Evolutionary conservation across 768 basidiomycete species (phyloP).

Genomic region (Trametes cubensis): DNA sequence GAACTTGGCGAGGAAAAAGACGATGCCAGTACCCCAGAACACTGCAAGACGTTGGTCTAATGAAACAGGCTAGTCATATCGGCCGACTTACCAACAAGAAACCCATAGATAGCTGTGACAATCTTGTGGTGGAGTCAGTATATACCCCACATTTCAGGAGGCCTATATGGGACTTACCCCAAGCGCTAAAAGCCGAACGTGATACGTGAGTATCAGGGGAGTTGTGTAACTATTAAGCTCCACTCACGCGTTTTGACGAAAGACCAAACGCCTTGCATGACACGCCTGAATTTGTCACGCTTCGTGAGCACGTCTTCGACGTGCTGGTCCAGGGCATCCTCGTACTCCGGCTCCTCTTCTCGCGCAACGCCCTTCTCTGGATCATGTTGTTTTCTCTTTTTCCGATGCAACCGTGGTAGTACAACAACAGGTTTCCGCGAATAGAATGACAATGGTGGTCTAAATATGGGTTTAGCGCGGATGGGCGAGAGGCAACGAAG

Average conservation of each 20-base stretch:
- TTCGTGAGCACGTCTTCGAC: slow-evolving; percentile 74
- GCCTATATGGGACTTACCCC: slow-evolving; percentile 52
- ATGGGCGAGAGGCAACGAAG: background rate
- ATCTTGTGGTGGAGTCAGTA: slow-evolving; percentile 39
- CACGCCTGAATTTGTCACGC: slow-evolving; percentile 59
- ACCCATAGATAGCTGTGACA: slow-evolving; percentile 75
- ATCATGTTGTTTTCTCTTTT: slow-evolving; percentile 25
- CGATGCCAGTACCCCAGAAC: slow-evolving; percentile 87
- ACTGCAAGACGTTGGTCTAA: slow-evolving; percentile 40
- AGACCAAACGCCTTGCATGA: slow-evolving; percentile 72
- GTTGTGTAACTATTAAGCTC: background rate
- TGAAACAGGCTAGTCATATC: background rate
- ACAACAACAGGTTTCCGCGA: slow-evolving; percentile 69
- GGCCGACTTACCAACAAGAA: slow-evolving; percentile 57
- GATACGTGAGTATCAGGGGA: background rate
- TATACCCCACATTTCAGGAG: too few relatives aligned
- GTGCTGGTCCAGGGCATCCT: slow-evolving; percentile 66
- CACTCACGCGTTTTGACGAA: slow-evolving; percentile 81
- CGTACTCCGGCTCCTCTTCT: slow-evolving; percentile 42
- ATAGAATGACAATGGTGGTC: slow-evolving; percentile 72
- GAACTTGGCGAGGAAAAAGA: slow-evolving; percentile 66
- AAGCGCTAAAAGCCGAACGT: slow-evolving; percentile 47
- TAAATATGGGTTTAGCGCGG: slow-evolving; percentile 29
- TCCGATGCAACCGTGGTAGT: slow-evolving; percentile 42
- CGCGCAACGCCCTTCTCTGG: slow-evolving; percentile 35